A percentile compares a stretch with the other conserved stretches of the same genome.
phyloP scores from a whole-genome alignment of 768 basidiomycete genomes.

The Lentinula sp. region DNA sequence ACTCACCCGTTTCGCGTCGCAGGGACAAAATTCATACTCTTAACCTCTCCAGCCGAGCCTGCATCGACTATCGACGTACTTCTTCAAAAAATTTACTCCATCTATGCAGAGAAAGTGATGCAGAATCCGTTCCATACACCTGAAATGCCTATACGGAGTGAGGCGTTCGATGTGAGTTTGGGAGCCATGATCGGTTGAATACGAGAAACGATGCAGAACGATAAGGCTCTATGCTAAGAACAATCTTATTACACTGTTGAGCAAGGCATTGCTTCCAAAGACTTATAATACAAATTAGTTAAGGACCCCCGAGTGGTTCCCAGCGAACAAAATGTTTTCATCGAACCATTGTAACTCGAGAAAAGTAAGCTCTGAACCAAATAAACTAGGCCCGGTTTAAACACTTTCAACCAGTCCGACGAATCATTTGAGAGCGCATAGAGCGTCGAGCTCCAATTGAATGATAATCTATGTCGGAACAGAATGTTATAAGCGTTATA shows the following conservation, averaged over 20 bases:
- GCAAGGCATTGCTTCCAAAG: not conserved
- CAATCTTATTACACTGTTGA: not conserved
- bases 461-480: too few species aligned
- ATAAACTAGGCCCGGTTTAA: too few species aligned
- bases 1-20: not conserved
- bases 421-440: too few species aligned
- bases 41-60: conserved; percentile 75
- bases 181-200: conserved; percentile 45
- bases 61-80: conserved; percentile 54
- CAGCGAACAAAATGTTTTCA: too few species aligned
- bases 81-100: conserved; percentile 86
- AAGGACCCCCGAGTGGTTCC: too few species aligned
- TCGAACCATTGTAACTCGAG: too few species aligned
- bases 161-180: conserved; percentile 78
- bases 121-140: conserved; percentile 99
- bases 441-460: too few species aligned
- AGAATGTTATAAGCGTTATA: too few species aligned
- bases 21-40: conserved; percentile 95
- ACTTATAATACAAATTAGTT: too few species aligned
- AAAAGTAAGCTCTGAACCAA: too few species aligned
- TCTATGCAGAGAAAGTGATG: conserved; percentile 93
- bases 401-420: too few species aligned
- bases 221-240: not conserved
- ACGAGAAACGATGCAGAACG: not conserved
- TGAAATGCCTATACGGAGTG: conserved; percentile 97